phyloP scores from a whole-genome alignment of 495 filamentous ascomycete genomes.

The Talaromyces adpressus region DNA sequence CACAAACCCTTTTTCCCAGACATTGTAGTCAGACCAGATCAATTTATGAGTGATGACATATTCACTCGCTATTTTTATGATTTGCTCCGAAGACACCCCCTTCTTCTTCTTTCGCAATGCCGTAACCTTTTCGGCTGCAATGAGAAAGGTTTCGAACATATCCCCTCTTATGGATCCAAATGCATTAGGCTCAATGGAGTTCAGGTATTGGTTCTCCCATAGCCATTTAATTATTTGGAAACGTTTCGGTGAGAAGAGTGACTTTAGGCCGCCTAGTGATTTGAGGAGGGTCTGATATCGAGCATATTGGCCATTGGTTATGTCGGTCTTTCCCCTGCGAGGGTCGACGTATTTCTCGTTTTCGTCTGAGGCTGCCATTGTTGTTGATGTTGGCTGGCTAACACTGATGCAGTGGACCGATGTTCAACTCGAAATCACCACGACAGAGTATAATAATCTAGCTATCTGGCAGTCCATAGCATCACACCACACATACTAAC shows the following conservation, averaged over 20 bases:
- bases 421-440: background rate
- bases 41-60: background rate
- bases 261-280: background rate
- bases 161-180: background rate
- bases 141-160: background rate
- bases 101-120: background rate
- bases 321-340: background rate
- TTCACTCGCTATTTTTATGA: background rate
- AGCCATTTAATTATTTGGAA: background rate
- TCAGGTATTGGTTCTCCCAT: background rate
- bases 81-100: background rate
- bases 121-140: background rate
- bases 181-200: background rate
- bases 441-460: background rate
- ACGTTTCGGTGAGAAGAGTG: background rate
- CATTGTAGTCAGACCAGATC: background rate
- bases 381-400: background rate
- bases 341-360: conserved; percentile 1
- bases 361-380: background rate
- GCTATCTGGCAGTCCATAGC: background rate
- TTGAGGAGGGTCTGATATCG: background rate
- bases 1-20: background rate
- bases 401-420: background rate
- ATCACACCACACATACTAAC: background rate
- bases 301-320: background rate